These are phyloP conservation scores for Mortierella polycephala DNA, from an alignment of 371 early-diverging fungal species.

Conservation along the genomic window DNA sequence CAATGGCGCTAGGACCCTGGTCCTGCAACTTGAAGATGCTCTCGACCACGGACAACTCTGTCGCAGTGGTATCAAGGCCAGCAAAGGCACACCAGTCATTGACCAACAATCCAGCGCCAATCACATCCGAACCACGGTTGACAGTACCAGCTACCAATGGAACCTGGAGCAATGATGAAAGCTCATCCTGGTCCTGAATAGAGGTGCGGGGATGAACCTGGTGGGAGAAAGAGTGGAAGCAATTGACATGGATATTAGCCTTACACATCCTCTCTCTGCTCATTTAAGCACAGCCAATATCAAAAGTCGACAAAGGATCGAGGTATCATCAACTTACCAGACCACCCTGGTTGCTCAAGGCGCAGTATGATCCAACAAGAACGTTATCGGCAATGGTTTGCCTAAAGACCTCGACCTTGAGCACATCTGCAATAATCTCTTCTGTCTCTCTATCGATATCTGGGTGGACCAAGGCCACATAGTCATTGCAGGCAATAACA, in stretches of 20 bases:
- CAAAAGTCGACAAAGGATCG: too few species aligned
- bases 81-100: conserved; percentile 99
- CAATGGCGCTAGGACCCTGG: conserved; percentile 89
- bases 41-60: conserved; percentile 99
- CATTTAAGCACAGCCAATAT: too few species aligned
- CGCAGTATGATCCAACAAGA: conserved; percentile 98
- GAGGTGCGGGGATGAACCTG: conserved; percentile 96
- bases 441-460: conserved; percentile 99
- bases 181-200: conserved; percentile 98
- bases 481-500: conserved; percentile 99
- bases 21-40: conserved; percentile 98
- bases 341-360: conserved; percentile 98
- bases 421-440: conserved; percentile 98
- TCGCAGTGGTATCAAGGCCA: conserved; percentile 97
- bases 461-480: conserved; percentile 99
- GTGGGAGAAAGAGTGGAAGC: too few species aligned
- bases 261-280: too few species aligned
- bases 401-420: conserved; percentile 99
- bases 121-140: conserved; percentile 98
- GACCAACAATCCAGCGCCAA: conserved; percentile 98
- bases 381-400: conserved; percentile 99
- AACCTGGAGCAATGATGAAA: conserved; percentile 97
- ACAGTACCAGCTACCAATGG: conserved; percentile 97
- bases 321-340: too few species aligned
- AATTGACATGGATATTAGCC: too few species aligned